A percentile compares a stretch with the other conserved stretches of the same genome.
Conservation (phyloP, 2,329 filamentous ascomycete species). For the Claviceps spartinae region DNA sequence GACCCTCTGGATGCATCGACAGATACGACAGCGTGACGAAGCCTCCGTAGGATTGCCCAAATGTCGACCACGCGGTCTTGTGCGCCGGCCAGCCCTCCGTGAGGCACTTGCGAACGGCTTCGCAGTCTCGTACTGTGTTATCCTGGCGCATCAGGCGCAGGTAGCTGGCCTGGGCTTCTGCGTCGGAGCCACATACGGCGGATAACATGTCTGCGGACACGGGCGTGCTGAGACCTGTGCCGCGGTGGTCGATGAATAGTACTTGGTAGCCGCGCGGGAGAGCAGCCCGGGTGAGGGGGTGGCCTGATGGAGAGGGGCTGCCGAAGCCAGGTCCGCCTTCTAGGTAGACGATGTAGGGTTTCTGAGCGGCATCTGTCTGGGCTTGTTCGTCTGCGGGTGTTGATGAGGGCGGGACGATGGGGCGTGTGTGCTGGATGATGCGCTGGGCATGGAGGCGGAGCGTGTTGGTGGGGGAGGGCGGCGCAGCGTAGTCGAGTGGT, state of each 20-base stretch:
- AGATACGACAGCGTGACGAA: constrained; percentile 78
- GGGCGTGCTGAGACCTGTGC: constrained; percentile 73
- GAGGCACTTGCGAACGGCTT: constrained; percentile 67
- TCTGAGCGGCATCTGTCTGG: not conserved
- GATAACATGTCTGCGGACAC: constrained; percentile 61
- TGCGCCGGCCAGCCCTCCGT: constrained; percentile 55
- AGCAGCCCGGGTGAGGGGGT: constrained; percentile 54
- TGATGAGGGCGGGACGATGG: constrained; percentile 31
- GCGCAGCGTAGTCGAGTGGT: constrained; percentile 60
- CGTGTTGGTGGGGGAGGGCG: constrained; percentile 41
- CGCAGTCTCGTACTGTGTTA: constrained; percentile 77
- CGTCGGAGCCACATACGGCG: constrained; percentile 8
- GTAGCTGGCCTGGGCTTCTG: constrained; percentile 61
- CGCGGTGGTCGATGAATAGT: constrained; percentile 80
- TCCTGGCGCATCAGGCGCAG: constrained; percentile 79
- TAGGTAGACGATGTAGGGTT: constrained; percentile 55
- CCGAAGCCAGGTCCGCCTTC: constrained; percentile 79
- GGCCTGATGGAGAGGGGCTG: constrained; percentile 60
- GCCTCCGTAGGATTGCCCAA: constrained; percentile 87
- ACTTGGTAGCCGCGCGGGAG: constrained; percentile 74
- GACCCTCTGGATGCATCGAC: constrained; percentile 60
- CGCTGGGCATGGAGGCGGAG: constrained; percentile 69
- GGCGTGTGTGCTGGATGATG: constrained; percentile 51
- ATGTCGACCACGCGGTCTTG: constrained; percentile 68
- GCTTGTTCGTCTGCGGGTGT: constrained; percentile 11